Percentiles rank a stretch among this genome's conserved stretches.
Conservation (phyloP, 441 rosid genomes). For the Corymbia calophylla region DNA sequence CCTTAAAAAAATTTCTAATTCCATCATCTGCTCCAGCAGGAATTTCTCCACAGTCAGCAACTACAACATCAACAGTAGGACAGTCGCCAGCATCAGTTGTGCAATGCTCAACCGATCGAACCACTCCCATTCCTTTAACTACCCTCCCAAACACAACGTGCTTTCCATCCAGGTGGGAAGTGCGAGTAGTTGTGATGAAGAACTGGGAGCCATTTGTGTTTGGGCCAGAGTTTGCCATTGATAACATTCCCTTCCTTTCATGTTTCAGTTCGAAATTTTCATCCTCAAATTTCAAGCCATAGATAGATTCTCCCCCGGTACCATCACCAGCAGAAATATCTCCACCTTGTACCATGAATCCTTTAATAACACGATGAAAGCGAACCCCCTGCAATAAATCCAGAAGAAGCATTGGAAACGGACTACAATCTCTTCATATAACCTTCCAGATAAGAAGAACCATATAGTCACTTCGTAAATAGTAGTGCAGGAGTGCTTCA, state of each 20-base stretch:
- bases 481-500: not conserved
- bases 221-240: conserved; percentile 89
- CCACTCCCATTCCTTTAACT: conserved; percentile 89
- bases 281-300: conserved; percentile 83
- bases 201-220: conserved; percentile 92
- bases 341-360: conserved; percentile 96
- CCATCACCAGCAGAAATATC: conserved; percentile 89
- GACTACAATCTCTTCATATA: not conserved
- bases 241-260: conserved; percentile 91
- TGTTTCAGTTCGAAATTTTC: conserved; percentile 91
- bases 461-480: not conserved
- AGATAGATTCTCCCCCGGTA: conserved; percentile 89
- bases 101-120: conserved; percentile 79
- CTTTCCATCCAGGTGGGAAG: conserved; percentile 86
- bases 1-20: conserved; percentile 67
- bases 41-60: conserved; percentile 75
- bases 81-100: conserved; percentile 36
- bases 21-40: conserved; percentile 81
- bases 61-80: conserved; percentile 50
- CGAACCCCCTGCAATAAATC: conserved; percentile 50
- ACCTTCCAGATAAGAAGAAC: not conserved
- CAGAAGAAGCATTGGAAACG: not conserved
- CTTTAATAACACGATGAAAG: conserved; percentile 78
- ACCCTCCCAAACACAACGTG: conserved; percentile 95
- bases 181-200: conserved; percentile 83